phyloP scores from a whole-genome alignment of 2,329 filamentous ascomycete species.

The Exserohilum rostratum region DNA sequence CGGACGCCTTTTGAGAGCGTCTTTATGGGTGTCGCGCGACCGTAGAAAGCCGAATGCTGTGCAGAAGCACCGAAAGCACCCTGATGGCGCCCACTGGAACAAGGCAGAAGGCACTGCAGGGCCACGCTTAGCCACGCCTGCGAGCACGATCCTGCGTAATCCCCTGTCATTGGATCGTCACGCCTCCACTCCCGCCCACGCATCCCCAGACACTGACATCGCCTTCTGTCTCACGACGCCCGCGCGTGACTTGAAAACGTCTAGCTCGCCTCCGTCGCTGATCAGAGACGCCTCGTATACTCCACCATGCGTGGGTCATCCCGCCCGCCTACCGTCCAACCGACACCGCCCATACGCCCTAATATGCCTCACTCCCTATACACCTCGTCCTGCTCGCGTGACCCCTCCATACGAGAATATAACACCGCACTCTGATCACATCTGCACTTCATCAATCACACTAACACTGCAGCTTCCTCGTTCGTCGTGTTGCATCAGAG shows the following conservation, averaged over 20 bases:
- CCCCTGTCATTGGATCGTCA: slow-evolving; percentile 36
- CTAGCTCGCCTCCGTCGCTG: neutral
- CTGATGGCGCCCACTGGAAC: slow-evolving; percentile 23
- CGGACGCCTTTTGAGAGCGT: neutral
- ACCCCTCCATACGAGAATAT: neutral
- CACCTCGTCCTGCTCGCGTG: slow-evolving; percentile 6
- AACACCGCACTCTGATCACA: too few relatives aligned
- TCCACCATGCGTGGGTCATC: slow-evolving; percentile 2
- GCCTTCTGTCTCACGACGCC: slow-evolving; percentile 1
- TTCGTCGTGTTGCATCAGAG: neutral
- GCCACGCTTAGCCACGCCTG: slow-evolving; percentile 19
- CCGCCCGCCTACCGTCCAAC: neutral
- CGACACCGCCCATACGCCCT: neutral
- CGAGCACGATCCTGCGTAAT: slow-evolving; percentile 26
- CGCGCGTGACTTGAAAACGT: slow-evolving; percentile 4
- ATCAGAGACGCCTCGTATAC: neutral
- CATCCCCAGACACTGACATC: neutral
- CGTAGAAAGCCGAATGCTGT: slow-evolving; percentile 17
- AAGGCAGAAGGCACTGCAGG: too few relatives aligned
- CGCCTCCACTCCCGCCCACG: slow-evolving; percentile 3
- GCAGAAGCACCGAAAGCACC: slow-evolving; percentile 21
- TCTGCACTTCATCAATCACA: too few relatives aligned
- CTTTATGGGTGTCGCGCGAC: slow-evolving; percentile 14
- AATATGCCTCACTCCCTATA: neutral
- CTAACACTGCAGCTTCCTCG: too few relatives aligned